Conservation (phyloP, 768 basidiomycete species). For the Psilocybe tampanensis region DNA sequence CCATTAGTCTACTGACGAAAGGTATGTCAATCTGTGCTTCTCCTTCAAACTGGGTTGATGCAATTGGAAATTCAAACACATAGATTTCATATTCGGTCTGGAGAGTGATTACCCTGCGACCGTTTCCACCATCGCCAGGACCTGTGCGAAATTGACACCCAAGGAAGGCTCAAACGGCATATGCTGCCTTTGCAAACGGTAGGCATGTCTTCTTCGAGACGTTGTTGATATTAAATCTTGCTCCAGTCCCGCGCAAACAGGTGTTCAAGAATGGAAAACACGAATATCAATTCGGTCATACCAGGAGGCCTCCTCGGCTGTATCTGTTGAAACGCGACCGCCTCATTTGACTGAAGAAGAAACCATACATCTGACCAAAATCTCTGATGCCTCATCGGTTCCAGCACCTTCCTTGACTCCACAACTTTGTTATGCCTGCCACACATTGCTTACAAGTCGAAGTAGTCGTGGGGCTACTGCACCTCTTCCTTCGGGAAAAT, state of each 20-base stretch:
- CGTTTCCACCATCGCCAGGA: slow-evolving; percentile 80
- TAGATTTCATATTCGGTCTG: slow-evolving; percentile 80
- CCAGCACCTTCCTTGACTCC: slow-evolving; percentile 34
- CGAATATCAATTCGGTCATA: slow-evolving; percentile 72
- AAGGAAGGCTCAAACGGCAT: slow-evolving; percentile 50
- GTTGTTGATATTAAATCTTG: neutral
- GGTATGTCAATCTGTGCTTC: slow-evolving; percentile 39
- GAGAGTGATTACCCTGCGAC: slow-evolving; percentile 87
- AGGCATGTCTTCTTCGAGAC: slow-evolving; percentile 12
- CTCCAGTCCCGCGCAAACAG: slow-evolving; percentile 61
- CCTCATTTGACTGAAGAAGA: slow-evolving; percentile 28
- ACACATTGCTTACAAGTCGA: slow-evolving; percentile 60
- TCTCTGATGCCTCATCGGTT: slow-evolving; percentile 7
- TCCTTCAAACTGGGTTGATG: neutral
- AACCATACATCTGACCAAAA: slow-evolving; percentile 16
- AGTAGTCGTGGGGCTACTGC: slow-evolving; percentile 43
- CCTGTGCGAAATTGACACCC: slow-evolving; percentile 76
- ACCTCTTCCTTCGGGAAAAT: slow-evolving; percentile 11
- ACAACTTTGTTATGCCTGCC: slow-evolving; percentile 65
- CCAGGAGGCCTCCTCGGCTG: slow-evolving; percentile 25
- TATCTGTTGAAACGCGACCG: slow-evolving; percentile 24
- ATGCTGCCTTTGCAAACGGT: slow-evolving; percentile 75
- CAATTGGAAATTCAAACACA: neutral
- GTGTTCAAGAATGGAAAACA: slow-evolving; percentile 73
- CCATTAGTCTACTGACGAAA: slow-evolving; percentile 69